These are phyloP conservation scores for Flaveria trinervia DNA, from an alignment of 129 eudicot species.

Conservation along the genomic window DNA sequence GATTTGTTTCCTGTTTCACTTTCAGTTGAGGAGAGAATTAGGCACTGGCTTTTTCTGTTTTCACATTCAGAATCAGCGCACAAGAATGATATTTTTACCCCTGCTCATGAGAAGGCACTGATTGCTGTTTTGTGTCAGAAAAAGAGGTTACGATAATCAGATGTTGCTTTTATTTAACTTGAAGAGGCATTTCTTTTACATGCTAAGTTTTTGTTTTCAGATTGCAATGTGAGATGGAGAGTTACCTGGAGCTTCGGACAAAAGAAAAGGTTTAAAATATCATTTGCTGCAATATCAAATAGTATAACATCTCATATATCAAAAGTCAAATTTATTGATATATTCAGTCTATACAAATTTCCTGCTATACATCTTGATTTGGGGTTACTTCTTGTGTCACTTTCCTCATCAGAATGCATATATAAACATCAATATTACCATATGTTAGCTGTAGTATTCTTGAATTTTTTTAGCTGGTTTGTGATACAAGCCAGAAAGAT, in stretches of 20 bases:
- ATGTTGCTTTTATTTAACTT: constrained; percentile 21
- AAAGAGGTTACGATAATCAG: constrained; percentile 50
- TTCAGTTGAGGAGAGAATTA: constrained; percentile 69
- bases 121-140: constrained; percentile 65
- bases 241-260: constrained; percentile 57
- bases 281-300: constrained; percentile 15
- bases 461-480: not conserved
- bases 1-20: constrained; percentile 76
- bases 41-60: constrained; percentile 80
- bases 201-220: constrained; percentile 43
- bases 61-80: constrained; percentile 49
- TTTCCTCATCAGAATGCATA: not conserved
- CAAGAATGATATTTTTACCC: constrained; percentile 36
- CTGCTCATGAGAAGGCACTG: constrained; percentile 79
- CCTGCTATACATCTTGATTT: constrained; percentile 9
- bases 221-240: constrained; percentile 70
- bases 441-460: constrained; percentile 15
- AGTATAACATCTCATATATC: constrained; percentile 1
- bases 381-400: not conserved
- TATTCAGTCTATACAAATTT: not conserved
- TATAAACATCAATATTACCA: constrained; percentile 15
- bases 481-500: constrained; percentile 10
- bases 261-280: constrained; percentile 50
- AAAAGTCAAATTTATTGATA: not conserved
- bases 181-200: constrained; percentile 20